Evolutionary conservation across 148 eudicot species (phyloP).

Genomic region (Polygonum aviculare): DNA sequence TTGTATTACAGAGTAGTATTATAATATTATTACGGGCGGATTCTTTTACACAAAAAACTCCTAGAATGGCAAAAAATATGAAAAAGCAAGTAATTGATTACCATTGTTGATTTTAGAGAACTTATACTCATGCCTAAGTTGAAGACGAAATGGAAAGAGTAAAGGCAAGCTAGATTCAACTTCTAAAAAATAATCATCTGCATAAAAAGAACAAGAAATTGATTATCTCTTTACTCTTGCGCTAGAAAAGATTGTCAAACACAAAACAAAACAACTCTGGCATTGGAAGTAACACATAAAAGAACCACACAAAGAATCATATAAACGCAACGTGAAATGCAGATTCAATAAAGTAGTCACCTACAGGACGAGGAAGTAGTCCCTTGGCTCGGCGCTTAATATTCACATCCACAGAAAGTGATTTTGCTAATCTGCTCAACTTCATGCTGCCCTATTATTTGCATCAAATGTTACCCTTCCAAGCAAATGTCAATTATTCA

Average conservation of each 20-base stretch:
- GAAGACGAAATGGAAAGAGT: neutral
- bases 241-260: neutral
- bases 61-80: neutral
- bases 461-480: constrained; percentile 10
- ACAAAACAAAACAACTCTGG: neutral
- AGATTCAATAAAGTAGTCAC: constrained; percentile 15
- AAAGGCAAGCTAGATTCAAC: neutral
- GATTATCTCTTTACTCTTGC: neutral
- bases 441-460: constrained; percentile 81
- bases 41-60: too few species aligned
- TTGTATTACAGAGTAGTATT: too few species aligned
- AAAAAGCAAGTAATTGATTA: neutral
- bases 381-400: constrained; percentile 79
- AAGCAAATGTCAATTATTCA: neutral
- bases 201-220: neutral
- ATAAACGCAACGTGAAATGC: neutral
- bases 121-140: neutral
- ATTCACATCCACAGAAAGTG: constrained; percentile 77
- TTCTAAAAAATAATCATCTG: neutral
- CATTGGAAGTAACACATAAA: constrained; percentile 7
- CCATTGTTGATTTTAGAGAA: neutral
- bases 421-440: constrained; percentile 72
- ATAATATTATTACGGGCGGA: too few species aligned
- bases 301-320: neutral
- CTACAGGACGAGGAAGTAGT: constrained; percentile 85